Percentiles rank a stretch among this genome's conserved stretches.
Conservation (phyloP, 768 basidiomycete genomes). For the Lentinula raphanica region DNA sequence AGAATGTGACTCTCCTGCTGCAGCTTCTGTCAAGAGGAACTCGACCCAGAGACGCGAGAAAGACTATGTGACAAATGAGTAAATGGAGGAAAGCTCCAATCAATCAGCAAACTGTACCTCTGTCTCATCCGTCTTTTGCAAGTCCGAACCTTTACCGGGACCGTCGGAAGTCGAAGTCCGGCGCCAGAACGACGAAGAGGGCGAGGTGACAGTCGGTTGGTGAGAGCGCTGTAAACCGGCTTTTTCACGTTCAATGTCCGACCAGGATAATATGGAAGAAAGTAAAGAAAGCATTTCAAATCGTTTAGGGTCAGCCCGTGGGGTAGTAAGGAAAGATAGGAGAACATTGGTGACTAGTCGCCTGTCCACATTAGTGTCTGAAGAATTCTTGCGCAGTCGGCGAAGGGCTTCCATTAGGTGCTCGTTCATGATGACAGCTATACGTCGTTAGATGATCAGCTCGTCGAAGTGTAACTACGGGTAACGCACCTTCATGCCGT, state of each 20-base stretch:
- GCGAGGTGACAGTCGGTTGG: neutral
- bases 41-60: slow-evolving; percentile 98
- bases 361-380: slow-evolving; percentile 89
- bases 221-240: slow-evolving; percentile 73
- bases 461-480: neutral
- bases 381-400: slow-evolving; percentile 78
- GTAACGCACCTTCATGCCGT: slow-evolving; percentile 78
- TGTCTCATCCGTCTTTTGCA: slow-evolving; percentile 79
- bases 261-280: slow-evolving; percentile 88
- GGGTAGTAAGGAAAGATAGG: slow-evolving; percentile 83
- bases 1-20: slow-evolving; percentile 31
- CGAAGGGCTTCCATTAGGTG: slow-evolving; percentile 98
- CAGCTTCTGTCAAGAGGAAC: slow-evolving; percentile 91
- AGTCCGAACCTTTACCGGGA: slow-evolving; percentile 42
- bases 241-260: slow-evolving; percentile 83
- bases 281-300: slow-evolving; percentile 95
- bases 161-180: slow-evolving; percentile 30
- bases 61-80: slow-evolving; percentile 51
- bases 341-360: slow-evolving; percentile 93
- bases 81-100: neutral
- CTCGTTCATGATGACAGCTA: slow-evolving; percentile 95
- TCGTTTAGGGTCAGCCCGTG: slow-evolving; percentile 87
- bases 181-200: slow-evolving; percentile 38
- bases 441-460: slow-evolving; percentile 6
- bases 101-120: slow-evolving; percentile 50